phyloP scores from a whole-genome alignment of 345 rosid genomes.

The Kernera saxatilis region DNA sequence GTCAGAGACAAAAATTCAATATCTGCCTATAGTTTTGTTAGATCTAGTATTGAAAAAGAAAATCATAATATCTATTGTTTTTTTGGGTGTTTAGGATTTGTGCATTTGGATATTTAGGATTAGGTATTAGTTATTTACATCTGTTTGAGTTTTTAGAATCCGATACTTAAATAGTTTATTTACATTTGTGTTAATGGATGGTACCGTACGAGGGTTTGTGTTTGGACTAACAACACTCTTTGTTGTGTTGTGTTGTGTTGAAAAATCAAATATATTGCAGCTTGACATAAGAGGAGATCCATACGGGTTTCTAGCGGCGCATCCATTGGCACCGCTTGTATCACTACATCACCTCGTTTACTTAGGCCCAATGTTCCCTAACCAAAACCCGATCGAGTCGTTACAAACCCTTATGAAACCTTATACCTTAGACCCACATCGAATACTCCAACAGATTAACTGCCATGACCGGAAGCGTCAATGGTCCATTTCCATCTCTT shows the following conservation, averaged over 20 bases:
- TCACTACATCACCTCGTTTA: constrained; percentile 70
- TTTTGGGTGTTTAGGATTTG: background rate
- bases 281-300: constrained; percentile 70
- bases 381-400: constrained; percentile 41
- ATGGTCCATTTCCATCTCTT: constrained; percentile 74
- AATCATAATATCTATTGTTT: background rate
- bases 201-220: too few species aligned
- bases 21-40: background rate
- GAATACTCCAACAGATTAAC: constrained; percentile 61
- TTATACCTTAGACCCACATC: constrained; percentile 47
- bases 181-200: background rate
- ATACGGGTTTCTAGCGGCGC: constrained; percentile 72
- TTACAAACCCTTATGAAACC: constrained; percentile 44
- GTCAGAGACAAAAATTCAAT: background rate
- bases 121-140: background rate
- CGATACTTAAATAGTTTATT: background rate
- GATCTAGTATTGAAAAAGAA: background rate
- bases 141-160: too few species aligned
- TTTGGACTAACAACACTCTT: background rate
- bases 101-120: background rate
- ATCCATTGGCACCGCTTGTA: constrained; percentile 65
- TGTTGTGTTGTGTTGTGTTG: background rate
- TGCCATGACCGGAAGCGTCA: constrained; percentile 52
- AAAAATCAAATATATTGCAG: constrained; percentile 31
- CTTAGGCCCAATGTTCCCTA: constrained; percentile 54